A percentile compares a stretch with the other conserved stretches of the same genome.
These are phyloP conservation scores for Botrytis cinerea DNA, from an alignment of 2,329 filamentous ascomycete species.

Conservation along the genomic window DNA sequence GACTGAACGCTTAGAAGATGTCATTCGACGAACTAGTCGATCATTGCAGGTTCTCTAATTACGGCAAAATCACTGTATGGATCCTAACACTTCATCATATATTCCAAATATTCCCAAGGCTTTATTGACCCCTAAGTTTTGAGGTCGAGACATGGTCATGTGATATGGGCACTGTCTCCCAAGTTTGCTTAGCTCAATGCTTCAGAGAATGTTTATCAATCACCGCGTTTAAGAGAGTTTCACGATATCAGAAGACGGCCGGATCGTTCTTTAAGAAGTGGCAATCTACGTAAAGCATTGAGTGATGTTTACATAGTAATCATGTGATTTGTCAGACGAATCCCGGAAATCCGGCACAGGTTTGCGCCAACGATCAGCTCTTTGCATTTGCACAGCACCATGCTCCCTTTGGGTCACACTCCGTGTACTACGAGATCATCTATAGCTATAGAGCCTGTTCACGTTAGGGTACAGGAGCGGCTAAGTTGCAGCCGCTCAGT, in stretches of 20 bases:
- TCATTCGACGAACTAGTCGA: not conserved
- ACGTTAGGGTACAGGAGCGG: not conserved
- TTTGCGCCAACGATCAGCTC: not conserved
- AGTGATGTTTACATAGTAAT: not conserved
- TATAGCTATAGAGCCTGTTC: not conserved
- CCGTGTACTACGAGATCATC: not conserved
- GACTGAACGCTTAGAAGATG: not conserved
- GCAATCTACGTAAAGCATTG: not conserved
- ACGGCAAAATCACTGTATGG: not conserved
- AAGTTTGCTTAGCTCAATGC: not conserved
- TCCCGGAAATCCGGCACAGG: not conserved
- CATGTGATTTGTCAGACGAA: not conserved
- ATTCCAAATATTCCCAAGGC: not conserved
- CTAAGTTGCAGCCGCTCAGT: not conserved
- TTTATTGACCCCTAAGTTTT: not conserved
- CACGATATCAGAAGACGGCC: fast-evolving
- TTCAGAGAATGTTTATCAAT: too few species aligned
- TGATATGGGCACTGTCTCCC: not conserved
- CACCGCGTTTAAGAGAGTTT: too few species aligned
- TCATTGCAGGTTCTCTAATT: not conserved
- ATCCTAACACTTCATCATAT: not conserved
- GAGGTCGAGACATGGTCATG: not conserved
- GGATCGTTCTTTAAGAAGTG: not conserved
- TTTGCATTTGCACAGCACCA: not conserved
- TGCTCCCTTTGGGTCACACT: not conserved